phyloP scores from a whole-genome alignment of 2,329 filamentous ascomycete genomes.

The Blumeriella jaapii region DNA sequence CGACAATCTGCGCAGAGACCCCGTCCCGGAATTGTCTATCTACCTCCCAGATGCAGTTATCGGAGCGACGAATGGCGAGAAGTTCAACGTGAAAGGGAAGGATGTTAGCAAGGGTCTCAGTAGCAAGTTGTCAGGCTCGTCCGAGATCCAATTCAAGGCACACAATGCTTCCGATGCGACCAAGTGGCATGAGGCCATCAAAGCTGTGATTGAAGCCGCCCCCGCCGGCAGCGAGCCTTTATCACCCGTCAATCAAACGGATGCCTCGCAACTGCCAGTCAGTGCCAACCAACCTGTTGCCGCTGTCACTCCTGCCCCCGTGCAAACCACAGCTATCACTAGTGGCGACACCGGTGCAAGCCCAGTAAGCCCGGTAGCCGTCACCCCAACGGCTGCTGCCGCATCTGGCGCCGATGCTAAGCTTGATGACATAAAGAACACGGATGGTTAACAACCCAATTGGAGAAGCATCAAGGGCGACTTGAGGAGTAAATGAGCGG shows the following conservation, averaged over 20 bases:
- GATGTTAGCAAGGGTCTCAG: conserved; percentile 72
- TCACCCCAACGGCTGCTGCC: conserved; percentile 3
- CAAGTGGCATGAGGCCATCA: conserved; percentile 73
- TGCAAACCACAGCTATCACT: conserved; percentile 21
- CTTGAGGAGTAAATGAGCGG: too few relatives aligned
- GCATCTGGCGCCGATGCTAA: neutral
- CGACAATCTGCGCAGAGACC: conserved; percentile 60
- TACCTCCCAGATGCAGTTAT: conserved; percentile 86
- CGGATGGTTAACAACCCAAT: conserved; percentile 12
- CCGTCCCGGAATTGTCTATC: conserved; percentile 74
- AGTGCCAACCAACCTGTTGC: conserved; percentile 8
- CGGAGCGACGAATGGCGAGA: conserved; percentile 59
- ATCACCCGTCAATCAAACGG: conserved; percentile 14
- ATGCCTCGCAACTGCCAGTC: conserved; percentile 11
- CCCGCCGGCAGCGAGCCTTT: conserved; percentile 7
- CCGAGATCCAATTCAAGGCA: conserved; percentile 81
- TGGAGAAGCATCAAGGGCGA: neutral
- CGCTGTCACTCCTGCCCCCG: conserved; percentile 9
- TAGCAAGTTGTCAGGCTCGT: conserved; percentile 66
- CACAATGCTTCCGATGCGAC: conserved; percentile 68
- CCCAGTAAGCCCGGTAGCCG: too few relatives aligned
- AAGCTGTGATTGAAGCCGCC: conserved; percentile 15
- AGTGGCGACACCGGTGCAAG: conserved; percentile 19
- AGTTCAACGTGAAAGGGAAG: conserved; percentile 94
- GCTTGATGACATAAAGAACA: too few relatives aligned